Percentiles rank a stretch among this genome's conserved stretches.
Evolutionary conservation across 2,329 filamentous ascomycete genomes (phyloP).

Genomic region (Trichoderma endophyticum): DNA sequence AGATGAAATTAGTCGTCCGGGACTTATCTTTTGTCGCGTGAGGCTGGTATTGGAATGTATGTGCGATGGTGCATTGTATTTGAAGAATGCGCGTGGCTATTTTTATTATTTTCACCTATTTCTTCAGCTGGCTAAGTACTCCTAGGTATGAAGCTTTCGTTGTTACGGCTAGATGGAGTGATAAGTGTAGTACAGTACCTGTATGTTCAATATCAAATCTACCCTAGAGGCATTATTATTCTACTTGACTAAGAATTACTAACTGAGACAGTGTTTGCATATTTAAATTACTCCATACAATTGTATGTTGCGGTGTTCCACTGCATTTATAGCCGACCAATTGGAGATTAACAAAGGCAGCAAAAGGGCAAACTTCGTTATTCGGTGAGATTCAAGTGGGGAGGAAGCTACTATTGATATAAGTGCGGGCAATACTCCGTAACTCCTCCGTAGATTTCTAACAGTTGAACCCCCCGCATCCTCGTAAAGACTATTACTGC

Average conservation of each 20-base stretch:
- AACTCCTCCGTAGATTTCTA: not conserved
- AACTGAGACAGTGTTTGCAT: not conserved
- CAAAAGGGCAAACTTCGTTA: not conserved
- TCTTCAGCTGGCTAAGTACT: not conserved
- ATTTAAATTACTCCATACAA: not conserved
- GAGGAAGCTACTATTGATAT: not conserved
- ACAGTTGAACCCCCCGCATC: not conserved
- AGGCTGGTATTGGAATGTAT: not conserved
- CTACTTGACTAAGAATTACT: not conserved
- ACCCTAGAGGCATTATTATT: not conserved
- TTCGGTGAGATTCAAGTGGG: slow-evolving; percentile 2
- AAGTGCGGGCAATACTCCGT: not conserved
- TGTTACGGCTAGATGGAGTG: not conserved
- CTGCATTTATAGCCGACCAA: not conserved
- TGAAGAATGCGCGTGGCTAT: not conserved
- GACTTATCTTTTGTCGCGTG: not conserved
- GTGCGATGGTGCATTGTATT: not conserved
- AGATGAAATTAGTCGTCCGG: not conserved
- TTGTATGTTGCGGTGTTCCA: not conserved
- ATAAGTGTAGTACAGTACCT: not conserved
- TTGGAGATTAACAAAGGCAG: not conserved
- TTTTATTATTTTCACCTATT: not conserved
- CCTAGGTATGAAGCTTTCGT: not conserved
- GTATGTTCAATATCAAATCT: not conserved
- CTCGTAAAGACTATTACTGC: not conserved